Base-by-base conservation (phyloP, 2,329 filamentous ascomycete genomes). In the Fusarium pininemorale region DNA sequence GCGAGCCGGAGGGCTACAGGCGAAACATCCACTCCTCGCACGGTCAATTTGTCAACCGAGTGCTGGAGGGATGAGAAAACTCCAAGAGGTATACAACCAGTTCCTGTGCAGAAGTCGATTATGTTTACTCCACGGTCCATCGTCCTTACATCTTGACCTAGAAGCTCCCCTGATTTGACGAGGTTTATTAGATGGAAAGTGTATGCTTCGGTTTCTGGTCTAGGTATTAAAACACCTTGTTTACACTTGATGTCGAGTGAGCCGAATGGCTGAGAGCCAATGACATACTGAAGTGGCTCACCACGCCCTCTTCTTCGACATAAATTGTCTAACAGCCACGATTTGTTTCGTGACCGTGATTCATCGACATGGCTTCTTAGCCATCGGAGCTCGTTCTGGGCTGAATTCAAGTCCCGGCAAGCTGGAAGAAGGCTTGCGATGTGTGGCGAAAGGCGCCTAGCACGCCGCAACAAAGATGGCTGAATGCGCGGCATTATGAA, bases 211-310 rank as follows among this genome's bases (percentile, higher is more conserved):
- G 93, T 94, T 81, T 95, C 93, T 30, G 89, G 86, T 85, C 96
- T 89, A 41, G 96, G 96, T 73, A 98, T 97, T 64, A 99, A 85
- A 10, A 98, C 95, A 5, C 94, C 94, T 16, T 86, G 89, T 35
- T 85, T 86, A 79, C 95, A 98, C 62, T 87, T 83, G 51, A 99
- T 92, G 47, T 98, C 92, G 22, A 98, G 83, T 9, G 90, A 84
- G 1, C 95, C 96, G 83, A 99, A 98, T 4, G 93, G 96, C 81
- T 98, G 95, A 10, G 91, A 91, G 7, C 95, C 95, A 3, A 99
- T 85, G 28, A 98, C 87, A 80, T 98, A 98, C 81, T 98, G 96
- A 39, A 99, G 83, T 4, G 96, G 96, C 66, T 91, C 89, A 3
- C 94, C 94, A 14, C 80, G 82, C 14, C 87, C 85, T 39, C 90